phyloP scores from a whole-genome alignment of 495 filamentous ascomycete genomes.

The Aspergillus haitiensis region DNA sequence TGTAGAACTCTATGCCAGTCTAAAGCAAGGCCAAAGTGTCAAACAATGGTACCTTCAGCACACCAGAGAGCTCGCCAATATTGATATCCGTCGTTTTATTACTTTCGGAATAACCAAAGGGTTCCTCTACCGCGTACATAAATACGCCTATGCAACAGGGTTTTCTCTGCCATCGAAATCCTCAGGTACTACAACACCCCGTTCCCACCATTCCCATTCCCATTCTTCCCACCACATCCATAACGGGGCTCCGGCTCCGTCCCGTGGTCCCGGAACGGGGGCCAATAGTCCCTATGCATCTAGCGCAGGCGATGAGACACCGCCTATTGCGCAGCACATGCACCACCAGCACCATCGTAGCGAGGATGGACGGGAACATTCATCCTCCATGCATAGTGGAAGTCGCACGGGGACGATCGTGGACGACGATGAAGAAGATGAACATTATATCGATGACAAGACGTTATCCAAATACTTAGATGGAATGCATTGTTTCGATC shows the following conservation, averaged over 20 bases:
- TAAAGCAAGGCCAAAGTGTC: conserved; percentile 75
- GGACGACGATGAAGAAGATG: conserved; percentile 37
- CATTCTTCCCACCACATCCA: conserved; percentile 20
- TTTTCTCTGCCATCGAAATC: conserved; percentile 35
- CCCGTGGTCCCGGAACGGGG: conserved; percentile 37
- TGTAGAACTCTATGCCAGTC: conserved; percentile 68
- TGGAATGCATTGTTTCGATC: conserved; percentile 81
- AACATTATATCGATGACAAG: conserved; percentile 41
- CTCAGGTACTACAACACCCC: conserved; percentile 20
- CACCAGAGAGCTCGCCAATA: conserved; percentile 60
- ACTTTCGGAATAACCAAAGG: conserved; percentile 96
- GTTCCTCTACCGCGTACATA: conserved; percentile 90
- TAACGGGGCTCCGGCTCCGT: conserved; percentile 36
- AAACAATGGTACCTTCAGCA: conserved; percentile 79
- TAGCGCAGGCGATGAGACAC: conserved; percentile 38
- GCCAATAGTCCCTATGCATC: conserved; percentile 42
- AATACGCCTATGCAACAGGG: conserved; percentile 71
- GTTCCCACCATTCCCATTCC: conserved; percentile 19
- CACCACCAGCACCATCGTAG: conserved; percentile 13
- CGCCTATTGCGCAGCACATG: conserved; percentile 24
- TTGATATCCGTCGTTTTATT: conserved; percentile 88
- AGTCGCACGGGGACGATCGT: conserved; percentile 28
- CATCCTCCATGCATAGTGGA: conserved; percentile 35
- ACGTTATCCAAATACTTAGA: conserved; percentile 68
- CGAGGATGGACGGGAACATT: conserved; percentile 23